Percentiles rank a stretch among this genome's conserved stretches.
Conservation (phyloP, 1,284 basidiomycete species). For the Fistulina hepatica region DNA sequence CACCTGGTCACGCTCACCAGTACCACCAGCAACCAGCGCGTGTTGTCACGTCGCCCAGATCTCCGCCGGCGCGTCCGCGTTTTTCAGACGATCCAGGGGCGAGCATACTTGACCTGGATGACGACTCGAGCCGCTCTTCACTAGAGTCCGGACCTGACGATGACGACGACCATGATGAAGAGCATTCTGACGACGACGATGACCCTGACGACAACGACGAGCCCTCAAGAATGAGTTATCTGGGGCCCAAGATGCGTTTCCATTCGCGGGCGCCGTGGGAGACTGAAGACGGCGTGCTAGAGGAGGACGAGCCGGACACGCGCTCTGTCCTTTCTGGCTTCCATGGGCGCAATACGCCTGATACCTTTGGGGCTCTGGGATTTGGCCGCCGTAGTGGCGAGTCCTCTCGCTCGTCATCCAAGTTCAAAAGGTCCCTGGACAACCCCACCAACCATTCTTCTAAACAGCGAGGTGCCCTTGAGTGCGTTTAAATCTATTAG, state of each 20-base stretch:
- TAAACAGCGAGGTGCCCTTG: constrained; percentile 39
- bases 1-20: constrained; percentile 14
- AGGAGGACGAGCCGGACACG: constrained; percentile 24
- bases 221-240: constrained; percentile 46
- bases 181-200: constrained; percentile 24
- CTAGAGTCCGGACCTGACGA: constrained; percentile 20
- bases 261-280: constrained; percentile 77
- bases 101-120: constrained; percentile 49
- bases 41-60: constrained; percentile 16
- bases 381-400: constrained; percentile 53
- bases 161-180: constrained; percentile 1
- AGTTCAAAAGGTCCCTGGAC: constrained; percentile 52
- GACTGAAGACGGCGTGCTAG: constrained; percentile 36
- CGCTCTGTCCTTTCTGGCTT: neutral
- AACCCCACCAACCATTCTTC: constrained; percentile 32
- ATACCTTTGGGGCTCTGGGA: no score
- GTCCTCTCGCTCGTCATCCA: constrained; percentile 39
- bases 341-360: constrained; percentile 8
- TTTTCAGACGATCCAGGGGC: constrained; percentile 38
- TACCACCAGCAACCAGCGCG: constrained; percentile 13
- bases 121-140: constrained; percentile 39
- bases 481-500: constrained; percentile 37
- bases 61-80: constrained; percentile 21
- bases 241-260: constrained; percentile 70
- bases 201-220: constrained; percentile 29